Evolutionary conservation across 2,329 filamentous ascomycete genomes (phyloP).

Genomic region (Cladosporium oxysporum): DNA sequence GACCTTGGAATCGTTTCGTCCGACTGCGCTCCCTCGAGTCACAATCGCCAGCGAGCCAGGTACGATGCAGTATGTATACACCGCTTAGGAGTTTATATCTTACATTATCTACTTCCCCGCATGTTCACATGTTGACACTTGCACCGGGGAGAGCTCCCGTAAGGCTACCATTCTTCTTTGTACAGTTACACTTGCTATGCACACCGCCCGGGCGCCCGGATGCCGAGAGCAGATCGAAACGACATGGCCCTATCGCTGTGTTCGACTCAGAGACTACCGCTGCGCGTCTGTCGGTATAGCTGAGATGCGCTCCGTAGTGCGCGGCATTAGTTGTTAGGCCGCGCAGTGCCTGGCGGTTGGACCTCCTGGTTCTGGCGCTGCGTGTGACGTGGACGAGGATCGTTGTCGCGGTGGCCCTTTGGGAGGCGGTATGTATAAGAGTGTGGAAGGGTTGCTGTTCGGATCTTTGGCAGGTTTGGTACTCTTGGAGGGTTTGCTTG

Average conservation of each 20-base stretch:
- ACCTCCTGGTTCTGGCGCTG: not conserved
- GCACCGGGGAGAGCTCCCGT: not conserved
- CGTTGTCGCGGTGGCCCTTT: not conserved
- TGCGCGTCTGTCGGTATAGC: constrained; percentile 3
- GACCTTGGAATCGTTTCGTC: not conserved
- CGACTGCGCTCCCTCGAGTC: not conserved
- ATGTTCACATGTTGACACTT: constrained; percentile 6
- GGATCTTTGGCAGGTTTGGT: not conserved
- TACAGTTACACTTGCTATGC: not conserved
- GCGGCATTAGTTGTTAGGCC: constrained; percentile 10
- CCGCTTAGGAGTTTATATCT: not conserved
- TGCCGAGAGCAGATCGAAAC: not conserved
- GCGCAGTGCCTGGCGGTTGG: constrained; percentile 1
- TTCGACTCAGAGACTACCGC: not conserved
- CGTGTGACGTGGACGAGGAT: not conserved
- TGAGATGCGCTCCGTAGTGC: not conserved
- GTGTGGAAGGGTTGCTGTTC: not conserved
- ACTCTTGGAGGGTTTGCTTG: not conserved
- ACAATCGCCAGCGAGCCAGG: not conserved
- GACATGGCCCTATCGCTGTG: not conserved
- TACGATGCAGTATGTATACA: not conserved
- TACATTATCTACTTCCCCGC: not conserved
- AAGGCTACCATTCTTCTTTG: not conserved
- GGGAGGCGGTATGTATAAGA: not conserved
- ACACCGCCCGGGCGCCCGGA: not conserved